phyloP scores from a whole-genome alignment of 306 rosid species.

The Fagus crenata region DNA sequence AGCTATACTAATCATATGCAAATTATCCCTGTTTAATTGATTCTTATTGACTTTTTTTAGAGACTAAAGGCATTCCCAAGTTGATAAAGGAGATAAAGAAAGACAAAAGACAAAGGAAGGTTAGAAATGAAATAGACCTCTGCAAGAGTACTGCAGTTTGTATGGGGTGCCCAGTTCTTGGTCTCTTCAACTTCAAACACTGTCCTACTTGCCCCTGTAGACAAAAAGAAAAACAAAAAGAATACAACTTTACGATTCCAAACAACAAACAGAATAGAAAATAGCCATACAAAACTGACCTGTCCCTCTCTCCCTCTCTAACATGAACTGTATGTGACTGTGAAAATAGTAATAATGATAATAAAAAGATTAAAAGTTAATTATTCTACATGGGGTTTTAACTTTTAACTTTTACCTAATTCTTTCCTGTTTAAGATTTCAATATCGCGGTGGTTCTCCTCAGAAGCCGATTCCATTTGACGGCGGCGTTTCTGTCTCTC shows the following conservation, averaged over 20 bases:
- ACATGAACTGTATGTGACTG: not conserved
- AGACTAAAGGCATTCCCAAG: conserved; percentile 30
- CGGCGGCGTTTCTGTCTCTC: conserved; percentile 98
- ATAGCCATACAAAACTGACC: conserved; percentile 15
- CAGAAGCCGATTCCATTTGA: conserved; percentile 69
- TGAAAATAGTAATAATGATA: not conserved
- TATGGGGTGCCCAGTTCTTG: conserved; percentile 73
- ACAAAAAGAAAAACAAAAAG: conserved; percentile 66
- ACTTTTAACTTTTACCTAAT: conserved; percentile 32
- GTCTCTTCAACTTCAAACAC: conserved; percentile 65
- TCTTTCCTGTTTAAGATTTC: conserved; percentile 53
- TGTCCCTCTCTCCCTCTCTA: not conserved
- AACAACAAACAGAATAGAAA: conserved; percentile 47
- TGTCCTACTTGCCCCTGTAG: conserved; percentile 63
- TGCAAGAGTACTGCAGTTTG: conserved; percentile 60
- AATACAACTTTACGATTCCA: conserved; percentile 52
- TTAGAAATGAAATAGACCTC: conserved; percentile 51
- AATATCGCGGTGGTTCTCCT: conserved; percentile 27
- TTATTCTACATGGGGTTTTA: not conserved
- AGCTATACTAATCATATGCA: conserved; percentile 39
- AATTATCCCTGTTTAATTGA: conserved; percentile 42
- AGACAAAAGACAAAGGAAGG: conserved; percentile 32
- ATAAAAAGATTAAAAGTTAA: not conserved
- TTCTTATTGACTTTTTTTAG: conserved; percentile 32
- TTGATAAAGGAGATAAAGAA: conserved; percentile 19